Evolutionary conservation across 2,329 filamentous ascomycete species (phyloP).

Genomic region (Ustilaginoidea virens): DNA sequence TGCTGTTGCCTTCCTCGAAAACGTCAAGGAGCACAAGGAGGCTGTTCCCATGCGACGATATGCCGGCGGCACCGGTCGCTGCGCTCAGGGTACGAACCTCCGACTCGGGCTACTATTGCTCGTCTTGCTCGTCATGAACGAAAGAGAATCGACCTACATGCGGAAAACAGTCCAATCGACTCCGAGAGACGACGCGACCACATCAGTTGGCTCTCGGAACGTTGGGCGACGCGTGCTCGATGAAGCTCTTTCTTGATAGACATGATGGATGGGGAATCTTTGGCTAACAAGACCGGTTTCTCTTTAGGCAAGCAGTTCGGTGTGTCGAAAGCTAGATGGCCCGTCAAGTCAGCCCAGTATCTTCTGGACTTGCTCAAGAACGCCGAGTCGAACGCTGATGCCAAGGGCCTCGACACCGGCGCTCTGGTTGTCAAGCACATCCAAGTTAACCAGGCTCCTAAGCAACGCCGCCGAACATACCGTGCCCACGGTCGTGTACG

Average conservation of each 20-base stretch:
- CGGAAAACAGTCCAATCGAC: too few species aligned
- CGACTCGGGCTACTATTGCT: too few species aligned
- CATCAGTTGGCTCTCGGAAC: too few species aligned
- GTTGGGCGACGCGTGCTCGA: too few species aligned
- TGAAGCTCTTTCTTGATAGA: too few species aligned
- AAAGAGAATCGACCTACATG: too few species aligned
- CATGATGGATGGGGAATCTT: too few species aligned
- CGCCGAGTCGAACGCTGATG: conserved; percentile 91
- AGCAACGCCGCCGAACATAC: conserved; percentile 98
- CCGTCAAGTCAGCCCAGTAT: conserved; percentile 98
- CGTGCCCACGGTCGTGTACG: conserved; percentile 99
- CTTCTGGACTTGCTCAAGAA: conserved; percentile 94
- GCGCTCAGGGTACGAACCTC: conserved; percentile 77
- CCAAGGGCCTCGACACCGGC: conserved; percentile 93
- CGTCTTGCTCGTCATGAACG: too few species aligned
- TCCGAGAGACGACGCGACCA: too few species aligned
- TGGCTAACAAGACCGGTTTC: conserved; percentile 11
- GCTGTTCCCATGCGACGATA: conserved; percentile 97
- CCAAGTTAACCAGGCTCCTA: conserved; percentile 99
- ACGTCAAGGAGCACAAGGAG: conserved; percentile 94
- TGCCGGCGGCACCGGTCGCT: conserved; percentile 87
- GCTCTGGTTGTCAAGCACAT: conserved; percentile 99
- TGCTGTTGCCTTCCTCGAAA: conserved; percentile 92
- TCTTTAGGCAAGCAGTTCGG: conserved; percentile 92
- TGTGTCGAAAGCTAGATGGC: conserved; percentile 96